A percentile compares a stretch with the other conserved stretches of the same genome.
phyloP scores from a whole-genome alignment of 345 rosid species.

The Triadica sebifera region DNA sequence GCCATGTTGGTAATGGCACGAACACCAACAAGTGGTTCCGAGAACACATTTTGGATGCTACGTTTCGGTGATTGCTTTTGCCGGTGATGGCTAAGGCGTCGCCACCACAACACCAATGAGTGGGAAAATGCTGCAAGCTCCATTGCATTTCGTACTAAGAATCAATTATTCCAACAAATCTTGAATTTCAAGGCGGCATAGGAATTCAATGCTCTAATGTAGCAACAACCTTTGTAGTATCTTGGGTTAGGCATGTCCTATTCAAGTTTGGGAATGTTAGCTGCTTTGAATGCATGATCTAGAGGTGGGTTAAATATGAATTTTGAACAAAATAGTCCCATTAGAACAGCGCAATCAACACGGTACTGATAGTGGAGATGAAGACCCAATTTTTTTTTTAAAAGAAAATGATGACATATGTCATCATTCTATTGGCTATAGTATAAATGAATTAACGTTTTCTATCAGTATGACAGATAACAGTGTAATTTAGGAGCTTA shows the following conservation, averaged over 20 bases:
- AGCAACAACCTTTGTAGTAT: conserved; percentile 52
- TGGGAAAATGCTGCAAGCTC: conserved; percentile 36
- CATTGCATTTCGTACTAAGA: conserved; percentile 60
- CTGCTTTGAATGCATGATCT: conserved; percentile 62
- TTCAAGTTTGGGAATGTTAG: conserved; percentile 65
- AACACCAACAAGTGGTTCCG: conserved; percentile 39
- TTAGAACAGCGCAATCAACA: conserved; percentile 41
- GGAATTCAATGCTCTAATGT: conserved; percentile 56
- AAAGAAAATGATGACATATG: too few species aligned
- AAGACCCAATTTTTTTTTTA: too few species aligned
- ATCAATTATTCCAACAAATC: conserved; percentile 47
- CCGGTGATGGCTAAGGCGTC: conserved; percentile 43
- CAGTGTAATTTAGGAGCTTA: too few species aligned
- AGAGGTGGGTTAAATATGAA: conserved; percentile 49
- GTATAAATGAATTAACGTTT: too few species aligned
- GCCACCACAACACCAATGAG: conserved; percentile 20
- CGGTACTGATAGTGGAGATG: conserved; percentile 58
- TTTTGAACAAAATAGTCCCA: conserved; percentile 40
- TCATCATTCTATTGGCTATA: too few species aligned
- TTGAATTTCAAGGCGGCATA: conserved; percentile 55
- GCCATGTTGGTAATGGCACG: conserved; percentile 79
- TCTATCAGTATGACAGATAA: too few species aligned
- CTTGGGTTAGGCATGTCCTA: conserved; percentile 61
- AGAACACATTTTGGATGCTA: conserved; percentile 70
- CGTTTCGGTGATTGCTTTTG: conserved; percentile 64